Percentiles rank a stretch among this genome's conserved stretches.
Conservation (phyloP, 2,329 filamentous ascomycete species). For the Sarocladium brachiariae region DNA sequence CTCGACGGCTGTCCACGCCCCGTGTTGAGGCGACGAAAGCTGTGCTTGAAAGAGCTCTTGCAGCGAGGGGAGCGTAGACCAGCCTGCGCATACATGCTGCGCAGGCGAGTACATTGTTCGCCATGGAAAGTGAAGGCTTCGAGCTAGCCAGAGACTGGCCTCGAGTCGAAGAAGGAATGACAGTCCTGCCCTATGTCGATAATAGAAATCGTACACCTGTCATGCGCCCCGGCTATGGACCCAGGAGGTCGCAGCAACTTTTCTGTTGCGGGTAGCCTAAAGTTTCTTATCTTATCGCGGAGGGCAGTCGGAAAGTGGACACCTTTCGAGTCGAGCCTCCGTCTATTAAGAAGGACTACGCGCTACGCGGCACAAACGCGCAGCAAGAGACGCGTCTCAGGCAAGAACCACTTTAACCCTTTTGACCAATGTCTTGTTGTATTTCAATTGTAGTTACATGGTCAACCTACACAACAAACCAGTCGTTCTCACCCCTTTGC, state of each 20-base stretch:
- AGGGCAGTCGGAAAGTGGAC: too few relatives aligned
- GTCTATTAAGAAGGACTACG: slow-evolving; percentile 5
- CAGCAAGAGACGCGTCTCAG: background rate
- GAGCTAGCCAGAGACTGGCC: too few relatives aligned
- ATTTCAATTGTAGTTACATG: background rate
- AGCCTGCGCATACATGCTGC: slow-evolving; percentile 21
- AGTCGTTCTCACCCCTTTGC: background rate
- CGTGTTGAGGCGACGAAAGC: background rate
- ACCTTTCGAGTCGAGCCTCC: too few relatives aligned
- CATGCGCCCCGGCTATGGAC: background rate
- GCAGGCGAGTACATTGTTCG: slow-evolving; percentile 20
- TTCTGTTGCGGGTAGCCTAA: background rate
- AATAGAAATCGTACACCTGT: too few relatives aligned
- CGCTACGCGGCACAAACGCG: slow-evolving; percentile 10
- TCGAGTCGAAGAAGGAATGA: too few relatives aligned
- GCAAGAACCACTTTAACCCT: slow-evolving; percentile 5
- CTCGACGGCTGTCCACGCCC: background rate
- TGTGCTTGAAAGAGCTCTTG: background rate
- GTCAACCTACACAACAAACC: slow-evolving; percentile 2
- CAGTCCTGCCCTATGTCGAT: too few relatives aligned
- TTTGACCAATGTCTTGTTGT: slow-evolving; percentile 1
- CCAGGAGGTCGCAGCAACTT: background rate
- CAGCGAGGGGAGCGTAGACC: background rate
- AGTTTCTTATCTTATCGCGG: slow-evolving; percentile 9
- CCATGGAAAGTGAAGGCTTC: slow-evolving; percentile 14